Base-by-base conservation (phyloP, 2,329 filamentous ascomycete species). In the Bipolaris sorokiniana region DNA sequence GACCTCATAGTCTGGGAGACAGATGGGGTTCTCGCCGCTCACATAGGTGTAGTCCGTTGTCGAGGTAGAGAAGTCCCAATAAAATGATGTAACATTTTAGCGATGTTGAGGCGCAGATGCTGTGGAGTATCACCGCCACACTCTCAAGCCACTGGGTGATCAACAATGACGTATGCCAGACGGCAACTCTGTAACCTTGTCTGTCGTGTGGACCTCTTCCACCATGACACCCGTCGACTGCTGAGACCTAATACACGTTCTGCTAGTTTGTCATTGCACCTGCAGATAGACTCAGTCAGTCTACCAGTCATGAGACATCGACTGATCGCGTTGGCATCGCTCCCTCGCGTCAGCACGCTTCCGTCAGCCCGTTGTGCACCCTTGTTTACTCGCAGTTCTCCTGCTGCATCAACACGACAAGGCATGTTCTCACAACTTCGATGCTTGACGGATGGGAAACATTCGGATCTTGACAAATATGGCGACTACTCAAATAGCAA, bases 401-500 rank as follows among this genome's bases (percentile, higher is more conserved):
- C 56, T 11, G 34, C 45, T 10, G 37, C 36, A 56, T 48, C 40
- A 7, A 20, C 33, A 22, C 50, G 46, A 31, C 42, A 38, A 13
- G 44, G 52, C 28, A 18, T 18, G 13, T 9, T 38, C 7, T 31
- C 42, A 22, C 58, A 62, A 5, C 23, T 53, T 11, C 54, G 59
- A 47, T 31, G 16, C 37, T 46, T 40, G 7, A 49, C 48, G 26
- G 36, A 37, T 11, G 36, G 37, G 40, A 42, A n/a, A 5, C 55
- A 26, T 3, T 31, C 63, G 20, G 34, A 56, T 26, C 45, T 55
- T 9, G 62, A 61, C 3, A 69, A 64, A 15, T 37, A 33, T 13
- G 54, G 69, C 11, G 56, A 56, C 9, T 73, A 71, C 53, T 65
- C 71, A 22, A 72, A 69, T 42, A 72, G 74, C 26, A 75, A 76